Evolutionary conservation across 305 asterid genomes (phyloP).

Genomic region (Fraxinus platypoda): DNA sequence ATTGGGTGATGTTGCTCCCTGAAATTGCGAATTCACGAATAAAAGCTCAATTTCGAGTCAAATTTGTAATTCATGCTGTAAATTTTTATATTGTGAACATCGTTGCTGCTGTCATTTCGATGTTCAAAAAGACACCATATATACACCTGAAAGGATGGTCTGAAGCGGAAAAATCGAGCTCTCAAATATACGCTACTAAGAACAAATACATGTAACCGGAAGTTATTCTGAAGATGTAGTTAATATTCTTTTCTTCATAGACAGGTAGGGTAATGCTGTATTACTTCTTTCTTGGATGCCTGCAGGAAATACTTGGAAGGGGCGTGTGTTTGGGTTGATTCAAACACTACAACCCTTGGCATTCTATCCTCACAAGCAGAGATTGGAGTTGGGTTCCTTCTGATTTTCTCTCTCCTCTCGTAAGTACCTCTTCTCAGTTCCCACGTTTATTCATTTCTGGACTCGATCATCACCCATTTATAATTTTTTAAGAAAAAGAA

Average conservation of each 20-base stretch:
- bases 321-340: slow-evolving; percentile 90
- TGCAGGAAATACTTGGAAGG: slow-evolving; percentile 92
- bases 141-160: neutral
- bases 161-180: neutral
- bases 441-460: neutral
- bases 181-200: neutral
- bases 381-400: slow-evolving; percentile 81
- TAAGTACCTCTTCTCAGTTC: slow-evolving; percentile 36
- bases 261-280: neutral
- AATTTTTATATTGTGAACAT: neutral
- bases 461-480: neutral
- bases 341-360: slow-evolving; percentile 66
- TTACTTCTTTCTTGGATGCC: slow-evolving; percentile 19
- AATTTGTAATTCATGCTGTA: slow-evolving; percentile 1
- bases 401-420: slow-evolving; percentile 70
- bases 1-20: neutral
- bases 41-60: neutral
- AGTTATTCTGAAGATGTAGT: neutral
- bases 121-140: neutral
- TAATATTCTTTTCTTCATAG: neutral
- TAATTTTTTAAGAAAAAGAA: neutral
- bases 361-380: slow-evolving; percentile 79
- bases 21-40: neutral
- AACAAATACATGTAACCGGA: neutral
- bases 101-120: neutral